Conservation (phyloP, 495 filamentous ascomycete species). For the Xylaria palmicola region DNA sequence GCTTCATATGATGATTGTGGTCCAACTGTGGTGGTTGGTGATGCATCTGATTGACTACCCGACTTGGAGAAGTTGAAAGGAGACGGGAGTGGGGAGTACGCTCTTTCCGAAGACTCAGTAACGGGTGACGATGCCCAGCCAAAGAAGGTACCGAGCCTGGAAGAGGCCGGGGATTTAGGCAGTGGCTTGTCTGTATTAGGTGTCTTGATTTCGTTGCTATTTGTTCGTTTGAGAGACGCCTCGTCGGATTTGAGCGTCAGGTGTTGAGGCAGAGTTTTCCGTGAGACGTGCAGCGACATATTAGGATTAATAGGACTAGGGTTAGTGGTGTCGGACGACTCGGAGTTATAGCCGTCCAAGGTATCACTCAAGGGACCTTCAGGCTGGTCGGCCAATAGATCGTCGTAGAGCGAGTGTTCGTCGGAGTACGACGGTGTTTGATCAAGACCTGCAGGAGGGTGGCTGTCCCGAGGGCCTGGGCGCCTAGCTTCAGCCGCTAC, state of each 20-base stretch:
- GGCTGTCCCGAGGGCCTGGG: constrained; percentile 34
- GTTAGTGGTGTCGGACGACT: constrained; percentile 29
- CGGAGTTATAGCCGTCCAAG: constrained; percentile 31
- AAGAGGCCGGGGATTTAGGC: constrained; percentile 52
- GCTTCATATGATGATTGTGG: constrained; percentile 37
- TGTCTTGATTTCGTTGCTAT: constrained; percentile 28
- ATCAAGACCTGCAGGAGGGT: constrained; percentile 43
- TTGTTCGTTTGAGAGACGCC: constrained; percentile 22
- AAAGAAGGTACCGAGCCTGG: constrained; percentile 53
- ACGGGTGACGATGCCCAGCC: constrained; percentile 52
- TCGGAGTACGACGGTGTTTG: constrained; percentile 30
- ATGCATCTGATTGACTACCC: constrained; percentile 38
- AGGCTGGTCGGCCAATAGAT: constrained; percentile 38
- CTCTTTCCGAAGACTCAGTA: constrained; percentile 49
- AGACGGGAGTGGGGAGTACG: constrained; percentile 51
- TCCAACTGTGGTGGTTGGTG: constrained; percentile 37
- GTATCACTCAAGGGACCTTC: constrained; percentile 37
- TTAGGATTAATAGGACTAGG: constrained; percentile 27
- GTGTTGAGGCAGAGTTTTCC: constrained; percentile 51
- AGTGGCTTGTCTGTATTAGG: constrained; percentile 50
- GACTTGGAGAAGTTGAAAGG: constrained; percentile 40
- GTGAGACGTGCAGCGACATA: constrained; percentile 45
- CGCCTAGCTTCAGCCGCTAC: constrained; percentile 33
- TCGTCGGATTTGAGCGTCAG: constrained; percentile 41
- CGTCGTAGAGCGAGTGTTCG: constrained; percentile 27